These are phyloP conservation scores for Sarcocystis neurona DNA, from an alignment of 169 alveolate species.

Conservation along the genomic window DNA sequence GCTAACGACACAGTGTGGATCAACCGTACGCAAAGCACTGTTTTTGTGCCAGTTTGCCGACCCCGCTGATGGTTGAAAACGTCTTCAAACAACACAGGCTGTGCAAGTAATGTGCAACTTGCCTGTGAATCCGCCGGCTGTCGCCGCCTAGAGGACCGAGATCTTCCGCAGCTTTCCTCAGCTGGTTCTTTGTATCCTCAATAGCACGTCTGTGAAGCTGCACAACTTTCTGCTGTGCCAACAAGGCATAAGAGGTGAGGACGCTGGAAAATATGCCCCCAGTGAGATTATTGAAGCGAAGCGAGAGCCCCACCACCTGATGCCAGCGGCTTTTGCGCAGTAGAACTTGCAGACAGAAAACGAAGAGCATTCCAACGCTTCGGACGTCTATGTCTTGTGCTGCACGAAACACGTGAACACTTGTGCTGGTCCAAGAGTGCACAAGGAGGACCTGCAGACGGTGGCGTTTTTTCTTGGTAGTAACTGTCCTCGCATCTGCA, in stretches of 20 bases:
- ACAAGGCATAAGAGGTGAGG: slow-evolving; percentile 18
- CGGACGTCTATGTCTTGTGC: not conserved
- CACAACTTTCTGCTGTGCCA: slow-evolving; percentile 25
- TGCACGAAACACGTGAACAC: no score
- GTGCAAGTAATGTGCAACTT: no score
- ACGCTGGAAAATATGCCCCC: slow-evolving; percentile 14
- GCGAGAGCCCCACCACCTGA: not conserved
- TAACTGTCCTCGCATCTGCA: no score
- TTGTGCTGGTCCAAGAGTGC: no score
- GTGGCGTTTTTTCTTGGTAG: no score
- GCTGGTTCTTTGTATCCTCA: not conserved
- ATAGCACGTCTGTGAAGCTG: not conserved
- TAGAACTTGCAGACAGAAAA: slow-evolving; percentile 30
- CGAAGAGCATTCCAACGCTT: not conserved
- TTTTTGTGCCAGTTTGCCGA: no score
- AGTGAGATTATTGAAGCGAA: slow-evolving; percentile 20
- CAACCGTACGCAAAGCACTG: no score
- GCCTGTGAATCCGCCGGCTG: not conserved
- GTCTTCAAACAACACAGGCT: no score
- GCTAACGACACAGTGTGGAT: no score
- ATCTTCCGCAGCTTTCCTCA: not conserved
- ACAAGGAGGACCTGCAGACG: no score
- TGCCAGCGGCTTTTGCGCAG: slow-evolving; percentile 27
- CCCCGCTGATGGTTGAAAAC: no score
- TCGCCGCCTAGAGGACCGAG: not conserved